Base-by-base conservation (phyloP, 2,329 filamentous ascomycete species). In the Fusarium sp. region DNA sequence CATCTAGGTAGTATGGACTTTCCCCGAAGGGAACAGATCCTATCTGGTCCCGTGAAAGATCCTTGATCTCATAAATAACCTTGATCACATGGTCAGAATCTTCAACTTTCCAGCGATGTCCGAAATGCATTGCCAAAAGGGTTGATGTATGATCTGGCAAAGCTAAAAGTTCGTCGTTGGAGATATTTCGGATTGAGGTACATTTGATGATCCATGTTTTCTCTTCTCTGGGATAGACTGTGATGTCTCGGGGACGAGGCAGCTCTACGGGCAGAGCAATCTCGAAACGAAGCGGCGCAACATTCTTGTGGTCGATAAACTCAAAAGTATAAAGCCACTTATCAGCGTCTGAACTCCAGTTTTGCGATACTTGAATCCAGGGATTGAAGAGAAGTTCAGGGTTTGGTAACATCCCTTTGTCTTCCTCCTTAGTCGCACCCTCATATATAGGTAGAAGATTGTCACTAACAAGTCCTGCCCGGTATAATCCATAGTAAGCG, bases 391-490 rank as follows among this genome's bases (percentile, higher is more conserved):
- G 75, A 8, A 78, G 75, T 7, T 79, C 78, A 5, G 84, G 82
- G 7, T 76, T 65, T 5, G 9, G 25, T 11, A 79, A 73, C 12
- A 81, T 70, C 0, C 81, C 65, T 3, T 74, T 74, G 1, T 83
- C 80, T 4, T 76, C 76, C 34, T 84, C 81, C 2, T 85, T 71
- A 0, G 79, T 80, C 4, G 79, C 74, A 11, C 80, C 70, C n/a
- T 83, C 82, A 4, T 83, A 79, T 16, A 86, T 81, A 11, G 95
- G 95, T 43, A 97, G 83, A 1, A 98, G 80, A 73, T 97, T 86
- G 16, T 97, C 88, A 66, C 93, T 94, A 2, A 98, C 80, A 8
- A 98, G 82, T 0, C 91, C 91, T 27, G 87, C 90, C 10, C 87
- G 73, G 76, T 95, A 90, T 0, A 98, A 83, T 8, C 84, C 84